These are phyloP conservation scores for Exserohilum rostratum DNA, from an alignment of 2,329 filamentous ascomycete genomes.

Conservation along the genomic window DNA sequence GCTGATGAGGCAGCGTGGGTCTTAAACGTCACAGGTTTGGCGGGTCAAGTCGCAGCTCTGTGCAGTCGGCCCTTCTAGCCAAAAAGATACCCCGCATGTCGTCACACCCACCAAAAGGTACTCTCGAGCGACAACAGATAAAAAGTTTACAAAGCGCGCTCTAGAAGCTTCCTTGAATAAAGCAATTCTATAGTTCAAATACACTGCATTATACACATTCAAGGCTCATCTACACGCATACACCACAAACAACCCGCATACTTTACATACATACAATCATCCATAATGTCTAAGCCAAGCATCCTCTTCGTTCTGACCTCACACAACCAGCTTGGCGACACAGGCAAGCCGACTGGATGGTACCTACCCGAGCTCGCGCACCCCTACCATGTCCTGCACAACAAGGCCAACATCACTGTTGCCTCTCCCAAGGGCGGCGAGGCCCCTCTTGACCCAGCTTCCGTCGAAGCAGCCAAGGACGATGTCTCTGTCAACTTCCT, in stretches of 20 bases:
- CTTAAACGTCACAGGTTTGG: neutral
- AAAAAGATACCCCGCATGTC: slow-evolving; percentile 11
- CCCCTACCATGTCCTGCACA: slow-evolving; percentile 48
- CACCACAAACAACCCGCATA: neutral
- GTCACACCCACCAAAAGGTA: slow-evolving; percentile 4
- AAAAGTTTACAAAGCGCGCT: neutral
- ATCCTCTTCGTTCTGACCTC: slow-evolving; percentile 76
- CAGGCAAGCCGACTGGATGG: slow-evolving; percentile 68
- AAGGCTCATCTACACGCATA: neutral
- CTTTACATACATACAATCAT: neutral
- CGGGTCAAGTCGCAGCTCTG: neutral
- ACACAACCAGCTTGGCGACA: slow-evolving; percentile 54
- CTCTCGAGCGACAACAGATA: neutral
- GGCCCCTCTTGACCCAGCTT: slow-evolving; percentile 46
- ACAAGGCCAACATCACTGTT: slow-evolving; percentile 48
- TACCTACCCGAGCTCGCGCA: slow-evolving; percentile 59
- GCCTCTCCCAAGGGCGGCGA: slow-evolving; percentile 49
- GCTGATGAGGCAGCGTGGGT: neutral
- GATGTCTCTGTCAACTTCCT: slow-evolving; percentile 53
- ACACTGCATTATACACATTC: neutral
- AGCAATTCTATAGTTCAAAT: too few relatives aligned
- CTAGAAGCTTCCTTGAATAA: neutral
- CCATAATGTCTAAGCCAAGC: slow-evolving; percentile 53
- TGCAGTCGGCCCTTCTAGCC: slow-evolving; percentile 8
- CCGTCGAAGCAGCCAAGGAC: slow-evolving; percentile 53